Evolutionary conservation across 1,284 basidiomycete genomes (phyloP), one percentile per base, ranked within the genome.

Genomic region (Trichosporon sp.): DNA sequence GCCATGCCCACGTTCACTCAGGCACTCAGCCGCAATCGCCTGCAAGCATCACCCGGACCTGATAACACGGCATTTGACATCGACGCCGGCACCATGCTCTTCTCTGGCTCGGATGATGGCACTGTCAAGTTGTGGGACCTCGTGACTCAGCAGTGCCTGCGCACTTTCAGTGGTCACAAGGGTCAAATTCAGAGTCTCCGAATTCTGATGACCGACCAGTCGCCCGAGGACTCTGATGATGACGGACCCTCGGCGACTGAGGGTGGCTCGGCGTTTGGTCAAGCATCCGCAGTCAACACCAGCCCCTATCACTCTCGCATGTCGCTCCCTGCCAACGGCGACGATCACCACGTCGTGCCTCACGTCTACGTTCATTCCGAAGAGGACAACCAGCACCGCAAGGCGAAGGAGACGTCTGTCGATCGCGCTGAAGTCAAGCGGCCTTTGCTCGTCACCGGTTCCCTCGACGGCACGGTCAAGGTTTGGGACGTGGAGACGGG

Each of bases 111-210:
- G 6, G 95, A 99, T 77, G 96, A 99, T 75, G 89, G 90, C 31
- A 88, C 89, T 4, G 93, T 99, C 78, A 89, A 89, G 64, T 85
- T 99, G 2, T 99, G 95, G 95, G 94, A 99, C 80, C 85, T 99
- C 56, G 87, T 85, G 23, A 82, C 83, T 25, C 86, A 91, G 56
- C 86, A 88, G 19, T 98, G 93, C 74, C 85, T 97, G 46, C 86
- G 91, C 31, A 87, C 89, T 62, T 92, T 95, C 75, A 85, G 84
- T 13, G 96, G 95, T 0, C 95, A 99, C 79, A 89, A 95, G 63
- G 93, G 90, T 0, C 95, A 98, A 76, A 92, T 99, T 5, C 95
- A 99, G 82, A 91, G 88, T 72, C 85, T 99, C 78, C 89, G 87
- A 73, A 81, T 97, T 29, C 80, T 96, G 56, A 84, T 87, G 59